Base-by-base conservation (phyloP, 129 eudicot genomes). In the Calendula officinalis region DNA sequence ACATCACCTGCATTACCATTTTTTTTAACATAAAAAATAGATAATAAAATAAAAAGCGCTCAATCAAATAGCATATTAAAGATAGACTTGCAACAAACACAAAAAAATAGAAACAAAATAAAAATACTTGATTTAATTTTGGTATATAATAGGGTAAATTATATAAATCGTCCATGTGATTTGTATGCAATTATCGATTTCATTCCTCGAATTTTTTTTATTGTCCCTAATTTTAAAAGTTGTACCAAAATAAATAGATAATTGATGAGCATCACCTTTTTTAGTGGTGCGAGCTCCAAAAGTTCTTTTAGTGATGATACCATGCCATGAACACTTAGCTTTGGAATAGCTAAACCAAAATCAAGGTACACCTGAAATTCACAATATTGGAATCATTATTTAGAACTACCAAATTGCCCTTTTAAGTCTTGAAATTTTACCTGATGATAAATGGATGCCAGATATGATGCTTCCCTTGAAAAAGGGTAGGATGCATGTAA, bases 401-500 rank as follows among this genome's bases (percentile, higher is more conserved):
- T 54, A 56, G 41, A 33, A 61, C 37, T 37, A 33, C 41, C 36
- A 43, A 51, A 42, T 38, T 39, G 27, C 9, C 62, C 54, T 62
- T 71, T 62, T 44, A 62, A 46, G 37, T 36, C 35, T 57, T 43
- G 7, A 35, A 71, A 42, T 40, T 59, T 49, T 33, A 88, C 98
- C 95, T 94, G 97, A 42, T 80, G 77, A 67, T 94, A 94, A 22
- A 89, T 81, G 37, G 91, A 83, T 60, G 99, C 89, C 76, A 94
- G 55, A 77, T 94, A 84, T 30, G 99, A 94, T 65, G 99, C 99
- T 77, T 94, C 99, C 75, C 75, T 88, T 64, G 95, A 88, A 64
- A 88, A 94, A 8, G 99, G 99, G 79, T 94, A 94, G 68, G 97
- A 88, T 56, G 99, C 95, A 75, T 94, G 99, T 35, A 94, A 74